Conservation (phyloP, 1,139 yeast genomes). For the Magnusiomyces tetraspermus region DNA sequence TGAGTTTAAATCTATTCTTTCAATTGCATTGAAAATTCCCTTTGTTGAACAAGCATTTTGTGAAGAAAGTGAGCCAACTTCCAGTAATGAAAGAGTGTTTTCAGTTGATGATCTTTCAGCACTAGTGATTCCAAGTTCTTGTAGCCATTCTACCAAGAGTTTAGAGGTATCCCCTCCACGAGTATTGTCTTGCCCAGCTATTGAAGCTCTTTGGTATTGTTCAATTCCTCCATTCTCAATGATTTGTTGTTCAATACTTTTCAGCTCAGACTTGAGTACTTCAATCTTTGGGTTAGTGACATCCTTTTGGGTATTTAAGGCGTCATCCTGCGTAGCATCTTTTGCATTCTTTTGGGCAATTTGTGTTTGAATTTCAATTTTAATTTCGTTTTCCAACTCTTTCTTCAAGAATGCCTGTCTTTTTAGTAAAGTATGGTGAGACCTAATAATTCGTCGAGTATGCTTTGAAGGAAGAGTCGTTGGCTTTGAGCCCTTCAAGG, state of each 20-base stretch:
- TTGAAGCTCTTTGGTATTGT: slow-evolving; percentile 77
- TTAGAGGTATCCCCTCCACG: slow-evolving; percentile 92
- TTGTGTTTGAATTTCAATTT: neutral
- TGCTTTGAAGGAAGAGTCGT: slow-evolving; percentile 18
- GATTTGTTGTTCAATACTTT: slow-evolving; percentile 4
- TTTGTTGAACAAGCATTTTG: slow-evolving; percentile 55
- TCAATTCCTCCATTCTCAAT: slow-evolving; percentile 38
- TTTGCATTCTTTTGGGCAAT: neutral
- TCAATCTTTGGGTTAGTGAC: slow-evolving; percentile 4
- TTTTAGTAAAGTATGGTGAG: slow-evolving; percentile 31
- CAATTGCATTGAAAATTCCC: slow-evolving; percentile 32
- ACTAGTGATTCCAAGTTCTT: slow-evolving; percentile 20
- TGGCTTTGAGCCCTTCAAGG: neutral
- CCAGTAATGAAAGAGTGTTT: slow-evolving; percentile 42
- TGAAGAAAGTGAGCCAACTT: slow-evolving; percentile 72
- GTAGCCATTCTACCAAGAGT: slow-evolving; percentile 59
- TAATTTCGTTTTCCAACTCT: slow-evolving; percentile 11
- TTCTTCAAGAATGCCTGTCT: slow-evolving; percentile 21
- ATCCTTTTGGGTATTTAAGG: neutral
- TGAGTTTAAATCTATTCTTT: slow-evolving; percentile 70
- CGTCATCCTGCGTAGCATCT: neutral
- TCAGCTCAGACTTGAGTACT: neutral
- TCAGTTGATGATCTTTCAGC: neutral
- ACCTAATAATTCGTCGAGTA: slow-evolving; percentile 29
- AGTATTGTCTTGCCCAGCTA: slow-evolving; percentile 63